Evolutionary conservation across 306 rosid genomes (phyloP).

Genomic region (Alnus rubra): DNA sequence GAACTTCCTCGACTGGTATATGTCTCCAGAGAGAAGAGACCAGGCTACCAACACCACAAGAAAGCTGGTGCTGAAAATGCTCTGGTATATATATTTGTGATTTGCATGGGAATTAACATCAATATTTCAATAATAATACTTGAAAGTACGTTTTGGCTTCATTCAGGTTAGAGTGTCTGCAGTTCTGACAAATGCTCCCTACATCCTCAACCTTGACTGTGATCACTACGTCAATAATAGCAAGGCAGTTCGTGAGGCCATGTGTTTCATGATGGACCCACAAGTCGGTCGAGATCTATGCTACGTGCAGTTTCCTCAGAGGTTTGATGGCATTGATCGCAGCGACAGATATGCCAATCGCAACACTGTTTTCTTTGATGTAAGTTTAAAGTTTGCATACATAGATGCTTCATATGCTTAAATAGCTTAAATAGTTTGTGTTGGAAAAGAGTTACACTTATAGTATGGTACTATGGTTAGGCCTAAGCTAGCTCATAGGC

Average conservation of each 20-base stretch:
- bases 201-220: conserved; percentile 95
- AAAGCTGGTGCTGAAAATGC: conserved; percentile 99
- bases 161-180: conserved; percentile 93
- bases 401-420: background rate
- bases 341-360: conserved; percentile 99
- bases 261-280: conserved; percentile 99
- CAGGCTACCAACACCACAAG: conserved; percentile 98
- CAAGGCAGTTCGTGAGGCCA: conserved; percentile 93
- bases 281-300: conserved; percentile 72
- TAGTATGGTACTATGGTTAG: no score
- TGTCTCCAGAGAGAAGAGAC: conserved; percentile 98
- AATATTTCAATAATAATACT: conserved; percentile 12
- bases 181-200: conserved; percentile 96
- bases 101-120: conserved; percentile 11
- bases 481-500: no score
- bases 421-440: background rate
- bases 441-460: no score
- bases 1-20: conserved; percentile 93
- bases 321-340: conserved; percentile 97
- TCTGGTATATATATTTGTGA: conserved; percentile 47
- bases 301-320: conserved; percentile 96
- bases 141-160: conserved; percentile 26
- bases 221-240: conserved; percentile 98
- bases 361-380: conserved; percentile 97
- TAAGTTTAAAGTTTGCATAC: conserved; percentile 45